Percentiles rank a stretch among this genome's conserved stretches.
Evolutionary conservation across 1,284 basidiomycete genomes (phyloP).

Genomic region (Xerocomus amazonicus): DNA sequence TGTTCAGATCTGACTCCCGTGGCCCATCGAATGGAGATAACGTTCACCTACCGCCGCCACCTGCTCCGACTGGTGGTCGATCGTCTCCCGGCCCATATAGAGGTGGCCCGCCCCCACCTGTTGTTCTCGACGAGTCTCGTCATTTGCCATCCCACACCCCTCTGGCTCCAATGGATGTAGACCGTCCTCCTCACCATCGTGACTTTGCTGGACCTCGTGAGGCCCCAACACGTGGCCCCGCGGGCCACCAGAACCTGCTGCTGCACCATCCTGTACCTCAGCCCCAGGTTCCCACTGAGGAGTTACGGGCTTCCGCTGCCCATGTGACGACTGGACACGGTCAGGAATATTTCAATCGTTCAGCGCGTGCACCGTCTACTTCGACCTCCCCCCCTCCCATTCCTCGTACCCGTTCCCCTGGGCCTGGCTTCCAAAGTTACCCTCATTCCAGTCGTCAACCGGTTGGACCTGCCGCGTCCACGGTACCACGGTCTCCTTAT

Average conservation of each 20-base stretch:
- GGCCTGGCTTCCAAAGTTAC: slow-evolving; percentile 43
- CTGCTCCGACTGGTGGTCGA: slow-evolving; percentile 43
- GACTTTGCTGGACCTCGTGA: slow-evolving; percentile 53
- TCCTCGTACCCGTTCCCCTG: slow-evolving; percentile 45
- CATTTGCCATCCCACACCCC: slow-evolving; percentile 63
- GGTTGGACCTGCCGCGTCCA: slow-evolving; percentile 51
- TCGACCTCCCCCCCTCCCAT: slow-evolving; percentile 54
- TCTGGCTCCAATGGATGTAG: slow-evolving; percentile 82
- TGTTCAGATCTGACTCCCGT: slow-evolving; percentile 64
- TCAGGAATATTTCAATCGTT: slow-evolving; percentile 52
- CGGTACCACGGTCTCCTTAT: slow-evolving; percentile 54
- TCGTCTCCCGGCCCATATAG: slow-evolving; percentile 67
- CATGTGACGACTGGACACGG: slow-evolving; percentile 38
- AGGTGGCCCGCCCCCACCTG: slow-evolving; percentile 74
- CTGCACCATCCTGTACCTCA: slow-evolving; percentile 67
- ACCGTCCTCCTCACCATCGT: slow-evolving; percentile 56
- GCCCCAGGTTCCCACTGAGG: slow-evolving; percentile 45
- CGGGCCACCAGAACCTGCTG: slow-evolving; percentile 51
- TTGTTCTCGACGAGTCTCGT: slow-evolving; percentile 67
- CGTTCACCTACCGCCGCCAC: slow-evolving; percentile 59
- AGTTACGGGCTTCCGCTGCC: slow-evolving; percentile 41
- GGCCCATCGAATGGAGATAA: slow-evolving; percentile 48
- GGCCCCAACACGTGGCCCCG: slow-evolving; percentile 42
- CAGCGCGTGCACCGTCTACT: slow-evolving; percentile 46
- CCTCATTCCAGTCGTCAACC: slow-evolving; percentile 44